A percentile compares a stretch with the other conserved stretches of the same genome.
Evolutionary conservation across 176 grass and related monocot species (phyloP).

Genomic region (Oryza punctata): DNA sequence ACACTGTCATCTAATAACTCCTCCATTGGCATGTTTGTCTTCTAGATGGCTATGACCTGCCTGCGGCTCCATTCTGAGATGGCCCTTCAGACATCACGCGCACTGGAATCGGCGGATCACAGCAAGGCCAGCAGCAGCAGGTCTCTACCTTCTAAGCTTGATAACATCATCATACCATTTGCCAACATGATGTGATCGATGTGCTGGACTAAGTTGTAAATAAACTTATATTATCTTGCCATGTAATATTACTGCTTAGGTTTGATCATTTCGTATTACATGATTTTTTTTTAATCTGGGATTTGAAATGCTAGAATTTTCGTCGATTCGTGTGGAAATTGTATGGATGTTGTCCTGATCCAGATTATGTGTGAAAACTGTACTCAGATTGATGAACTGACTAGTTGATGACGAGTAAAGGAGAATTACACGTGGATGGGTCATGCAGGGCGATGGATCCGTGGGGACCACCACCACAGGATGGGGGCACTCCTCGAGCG

Average conservation of each 20-base stretch:
- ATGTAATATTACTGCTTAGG: neutral
- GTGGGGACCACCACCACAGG: neutral
- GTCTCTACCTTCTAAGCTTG: slow-evolving; percentile 52
- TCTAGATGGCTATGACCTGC: slow-evolving; percentile 92
- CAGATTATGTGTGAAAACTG: too few relatives aligned
- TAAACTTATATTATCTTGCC: neutral
- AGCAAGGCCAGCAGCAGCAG: slow-evolving; percentile 40
- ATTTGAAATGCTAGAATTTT: too few relatives aligned
- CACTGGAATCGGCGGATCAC: slow-evolving; percentile 63
- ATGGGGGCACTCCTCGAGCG: neutral
- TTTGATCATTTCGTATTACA: neutral
- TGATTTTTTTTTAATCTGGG: too few relatives aligned
- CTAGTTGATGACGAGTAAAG: too few relatives aligned
- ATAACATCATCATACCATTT: slow-evolving; percentile 85
- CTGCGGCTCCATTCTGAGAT: slow-evolving; percentile 87
- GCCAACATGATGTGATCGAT: slow-evolving; percentile 58
- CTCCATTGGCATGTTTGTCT: slow-evolving; percentile 18
- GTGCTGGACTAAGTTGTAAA: neutral
- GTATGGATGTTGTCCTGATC: too few relatives aligned
- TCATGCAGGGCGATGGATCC: too few relatives aligned
- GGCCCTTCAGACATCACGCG: slow-evolving; percentile 82
- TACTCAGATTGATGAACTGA: too few relatives aligned
- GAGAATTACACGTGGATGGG: too few relatives aligned
- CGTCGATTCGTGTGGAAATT: too few relatives aligned
- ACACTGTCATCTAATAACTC: slow-evolving; percentile 14